phyloP scores from a whole-genome alignment of 1,284 basidiomycete species.

The Malassezia dermatis region DNA sequence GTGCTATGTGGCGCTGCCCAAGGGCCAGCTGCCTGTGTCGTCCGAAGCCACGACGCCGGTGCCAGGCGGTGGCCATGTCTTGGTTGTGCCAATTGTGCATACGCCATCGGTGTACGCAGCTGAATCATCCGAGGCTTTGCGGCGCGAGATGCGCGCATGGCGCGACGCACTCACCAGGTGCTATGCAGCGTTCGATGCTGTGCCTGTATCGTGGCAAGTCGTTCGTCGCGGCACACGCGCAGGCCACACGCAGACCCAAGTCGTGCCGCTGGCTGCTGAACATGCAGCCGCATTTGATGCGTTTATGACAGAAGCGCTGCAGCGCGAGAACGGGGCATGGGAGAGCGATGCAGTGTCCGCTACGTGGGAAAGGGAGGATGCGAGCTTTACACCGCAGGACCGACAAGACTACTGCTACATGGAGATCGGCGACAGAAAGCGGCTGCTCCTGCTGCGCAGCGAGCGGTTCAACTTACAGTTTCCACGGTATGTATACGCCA shows the following conservation, averaged over 20 bases:
- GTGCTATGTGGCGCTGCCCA: conserved; percentile 38
- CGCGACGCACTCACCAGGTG: conserved; percentile 11
- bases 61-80: conserved; percentile 34
- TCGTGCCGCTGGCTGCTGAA: conserved; percentile 22
- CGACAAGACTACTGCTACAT: conserved; percentile 18
- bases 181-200: conserved; percentile 18
- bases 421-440: not conserved
- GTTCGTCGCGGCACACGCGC: conserved; percentile 24
- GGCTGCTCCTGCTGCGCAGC: conserved; percentile 16
- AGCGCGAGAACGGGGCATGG: conserved; percentile 14
- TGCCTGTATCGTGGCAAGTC: conserved; percentile 23
- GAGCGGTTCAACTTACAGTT: conserved; percentile 21
- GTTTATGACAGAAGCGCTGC: conserved; percentile 15
- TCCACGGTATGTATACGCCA: conserved; percentile 3
- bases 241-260: conserved; percentile 38
- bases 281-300: not conserved
- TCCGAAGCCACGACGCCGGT: conserved; percentile 16
- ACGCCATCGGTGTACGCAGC: conserved; percentile 12
- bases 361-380: not conserved
- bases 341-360: conserved; percentile 10
- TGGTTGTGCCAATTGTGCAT: conserved; percentile 37
- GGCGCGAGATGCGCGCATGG: conserved; percentile 20
- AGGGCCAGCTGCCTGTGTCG: conserved; percentile 29
- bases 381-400: not conserved
- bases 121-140: conserved; percentile 5